Evolutionary conservation across 2,329 filamentous ascomycete species (phyloP), one percentile per base, ranked within the genome.

Genomic region (Coleophoma eucalyptorum): DNA sequence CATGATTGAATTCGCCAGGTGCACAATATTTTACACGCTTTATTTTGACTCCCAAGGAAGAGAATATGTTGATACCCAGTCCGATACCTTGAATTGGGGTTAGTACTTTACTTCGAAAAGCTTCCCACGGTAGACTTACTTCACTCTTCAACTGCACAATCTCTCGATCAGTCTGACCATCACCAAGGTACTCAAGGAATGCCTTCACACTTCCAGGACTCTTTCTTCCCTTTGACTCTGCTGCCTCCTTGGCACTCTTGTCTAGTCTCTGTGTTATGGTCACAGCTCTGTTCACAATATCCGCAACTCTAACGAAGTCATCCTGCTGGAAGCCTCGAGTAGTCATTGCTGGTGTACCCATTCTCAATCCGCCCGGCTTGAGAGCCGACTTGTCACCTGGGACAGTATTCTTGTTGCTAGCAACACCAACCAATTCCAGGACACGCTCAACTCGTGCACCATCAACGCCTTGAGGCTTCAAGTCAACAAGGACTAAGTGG

Each of bases 401-500:
- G 0, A 97, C 93, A 7, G 94, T 97, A 76, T 99, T 99, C 81
- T 99, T 99, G 80, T 99, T 99, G 67, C 89, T 88, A n/a, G 94
- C 94, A 48, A 97, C 93, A 62, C 93, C 93, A 58, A 95, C 90
- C 43, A 96, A 83, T 69, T 97, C 92, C 20, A 97, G 80, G 15
- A 96, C 85, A 43, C 90, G 86, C 75, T 97, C 92, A 13, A 96
- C 90, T 48, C 92, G 86, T 20, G 88, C 87, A 59, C 92, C 92
- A 65, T 99, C 94, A 54, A 99, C 84, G 51, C 80, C 79, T 67
- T 94, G 89, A 35, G 89, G 84, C 75, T 96, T 96, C 46, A 99
- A 81, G 69, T 99, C 94, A 45, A 94, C 78, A 16, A 99, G 81
- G 11, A 99, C 89, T 57, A 99, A 86, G 73, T 99, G 94, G 77